Evolutionary conservation across 495 filamentous ascomycete genomes (phyloP).

Genomic region (Trichoderma gamsii): DNA sequence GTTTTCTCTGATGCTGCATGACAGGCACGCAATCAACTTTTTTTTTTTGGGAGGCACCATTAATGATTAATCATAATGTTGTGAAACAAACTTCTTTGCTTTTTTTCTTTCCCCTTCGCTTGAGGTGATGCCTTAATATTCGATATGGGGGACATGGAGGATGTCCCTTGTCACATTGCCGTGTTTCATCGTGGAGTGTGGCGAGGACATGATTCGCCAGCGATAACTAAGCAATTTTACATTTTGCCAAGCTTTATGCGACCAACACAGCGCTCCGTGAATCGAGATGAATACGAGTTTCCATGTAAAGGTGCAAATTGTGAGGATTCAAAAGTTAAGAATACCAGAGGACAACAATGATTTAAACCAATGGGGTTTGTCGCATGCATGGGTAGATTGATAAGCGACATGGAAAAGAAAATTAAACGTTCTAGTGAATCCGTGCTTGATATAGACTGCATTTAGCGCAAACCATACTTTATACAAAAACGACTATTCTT

Average conservation of each 20-base stretch:
- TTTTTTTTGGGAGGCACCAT: not conserved
- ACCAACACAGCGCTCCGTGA: not conserved
- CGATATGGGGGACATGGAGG: not conserved
- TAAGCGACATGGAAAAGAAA: not conserved
- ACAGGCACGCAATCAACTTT: not conserved
- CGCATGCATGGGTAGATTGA: not conserved
- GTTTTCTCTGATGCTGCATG: not conserved
- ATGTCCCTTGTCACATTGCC: not conserved
- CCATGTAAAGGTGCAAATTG: not conserved
- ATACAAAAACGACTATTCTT: not conserved
- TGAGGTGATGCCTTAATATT: not conserved
- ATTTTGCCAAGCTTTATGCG: conserved; percentile 1
- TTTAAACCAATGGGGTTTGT: no score
- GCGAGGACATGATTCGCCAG: conserved; percentile 8
- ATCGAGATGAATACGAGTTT: not conserved
- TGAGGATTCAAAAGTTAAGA: not conserved
- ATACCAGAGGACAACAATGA: no score
- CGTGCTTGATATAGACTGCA: not conserved
- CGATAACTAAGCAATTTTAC: conserved; percentile 8
- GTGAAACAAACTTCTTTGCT: not conserved
- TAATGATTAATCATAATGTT: conserved; percentile 9
- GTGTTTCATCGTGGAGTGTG: not conserved
- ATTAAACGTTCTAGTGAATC: not conserved
- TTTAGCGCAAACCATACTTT: not conserved
- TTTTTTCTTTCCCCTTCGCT: not conserved